Base-by-base conservation (phyloP, 306 rosid species). In the Vigna angularis region DNA sequence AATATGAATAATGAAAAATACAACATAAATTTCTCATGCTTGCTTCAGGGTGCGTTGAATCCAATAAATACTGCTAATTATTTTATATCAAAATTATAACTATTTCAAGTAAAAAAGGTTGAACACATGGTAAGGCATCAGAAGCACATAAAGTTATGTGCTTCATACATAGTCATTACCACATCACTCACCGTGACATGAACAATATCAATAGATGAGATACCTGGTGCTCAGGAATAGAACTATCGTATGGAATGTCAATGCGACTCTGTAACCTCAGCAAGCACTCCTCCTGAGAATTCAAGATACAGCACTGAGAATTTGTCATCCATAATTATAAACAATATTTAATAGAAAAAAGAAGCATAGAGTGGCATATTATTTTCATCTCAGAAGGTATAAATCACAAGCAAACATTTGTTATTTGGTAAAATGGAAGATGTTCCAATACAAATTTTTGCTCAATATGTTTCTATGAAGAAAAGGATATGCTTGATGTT, bases 211-310 rank as follows among this genome's bases (percentile, higher is more conserved):
- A 70, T 49, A 42, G 32, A 80, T 82, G 64, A 51, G 63, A 73
- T 86, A 93, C 99, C 97, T 93, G 98, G 80, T 95, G 98, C 70
- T 88, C 99, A 50, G 65, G 90, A 82, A 90, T 58, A 85, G 94
- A 91, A 81, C 90, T 84, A 74, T 95, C 91, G 64, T 95, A 95
- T 28, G 87, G 59, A 83, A 95, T 79, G 85, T 95, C 99, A 74
- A 95, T 91, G 44, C 98, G 97, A 76, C 59, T 93, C 86, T 93
- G 99, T 72, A 95, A 86, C 82, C 82, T 88, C 85, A 53, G 90
- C 90, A 95, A 83, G 88, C 96, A 89, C 75, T 95, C 98, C 87
- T 95, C 99, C 99, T 95, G 86, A 74, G 6, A 82, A 59, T 75
- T 44, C 57, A 67, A 72, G 73, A 55, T 73, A 67, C 75, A 80